Evolutionary conservation across 2,329 filamentous ascomycete genomes (phyloP).

Genomic region (Penicillium sp.): DNA sequence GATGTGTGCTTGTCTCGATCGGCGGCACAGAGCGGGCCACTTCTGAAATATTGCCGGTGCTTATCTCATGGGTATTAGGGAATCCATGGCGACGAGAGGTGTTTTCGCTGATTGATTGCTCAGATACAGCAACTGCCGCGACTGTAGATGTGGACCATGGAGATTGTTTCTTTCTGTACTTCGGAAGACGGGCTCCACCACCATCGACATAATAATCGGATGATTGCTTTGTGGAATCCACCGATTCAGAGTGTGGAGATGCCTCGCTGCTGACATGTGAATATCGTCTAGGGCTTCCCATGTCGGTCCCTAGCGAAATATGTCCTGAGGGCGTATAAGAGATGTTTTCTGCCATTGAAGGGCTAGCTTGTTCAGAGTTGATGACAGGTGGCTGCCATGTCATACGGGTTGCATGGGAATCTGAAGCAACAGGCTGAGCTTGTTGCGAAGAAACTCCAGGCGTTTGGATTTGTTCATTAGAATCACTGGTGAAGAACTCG

Average conservation of each 20-base stretch:
- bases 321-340: constrained; percentile 20
- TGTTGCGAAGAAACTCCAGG: constrained; percentile 15
- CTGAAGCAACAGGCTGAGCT: constrained; percentile 15
- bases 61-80: constrained; percentile 17
- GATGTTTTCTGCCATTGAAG: constrained; percentile 15
- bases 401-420: constrained; percentile 17
- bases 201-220: constrained; percentile 30
- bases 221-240: constrained; percentile 21
- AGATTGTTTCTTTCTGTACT: constrained; percentile 22
- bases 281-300: constrained; percentile 20
- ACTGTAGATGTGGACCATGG: constrained; percentile 14
- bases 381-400: constrained; percentile 30
- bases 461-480: constrained; percentile 12
- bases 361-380: constrained; percentile 10
- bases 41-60: constrained; percentile 16
- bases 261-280: constrained; percentile 20
- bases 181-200: constrained; percentile 24
- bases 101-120: constrained; percentile 11
- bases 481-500: constrained; percentile 24
- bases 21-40: constrained; percentile 4
- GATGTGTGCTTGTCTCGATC: constrained; percentile 27
- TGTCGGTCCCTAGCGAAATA: constrained; percentile 16
- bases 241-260: constrained; percentile 21
- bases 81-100: constrained; percentile 23
- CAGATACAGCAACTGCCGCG: constrained; percentile 8